phyloP scores from a whole-genome alignment of 805 yeast genomes.

The Wickerhamiella kurtzmanii region DNA sequence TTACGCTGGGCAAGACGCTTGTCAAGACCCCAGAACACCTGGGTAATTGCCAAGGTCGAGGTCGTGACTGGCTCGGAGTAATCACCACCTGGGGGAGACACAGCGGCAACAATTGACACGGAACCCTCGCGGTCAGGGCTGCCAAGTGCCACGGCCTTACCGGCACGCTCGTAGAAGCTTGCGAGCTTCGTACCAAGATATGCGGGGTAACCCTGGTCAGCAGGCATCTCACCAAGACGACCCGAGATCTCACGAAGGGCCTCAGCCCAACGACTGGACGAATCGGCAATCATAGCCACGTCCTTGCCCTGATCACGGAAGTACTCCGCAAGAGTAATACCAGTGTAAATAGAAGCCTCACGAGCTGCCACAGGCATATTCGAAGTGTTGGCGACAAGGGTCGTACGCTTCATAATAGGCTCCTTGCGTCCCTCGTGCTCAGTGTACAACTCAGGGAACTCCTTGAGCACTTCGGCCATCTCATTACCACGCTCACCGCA shows the following conservation, averaged over 20 bases:
- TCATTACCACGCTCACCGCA: constrained; percentile 96
- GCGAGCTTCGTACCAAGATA: constrained; percentile 97
- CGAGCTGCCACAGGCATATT: constrained; percentile 99
- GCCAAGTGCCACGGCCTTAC: constrained; percentile 89
- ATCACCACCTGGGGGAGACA: constrained; percentile 99
- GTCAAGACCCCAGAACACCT: constrained; percentile 99
- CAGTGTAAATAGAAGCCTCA: constrained; percentile 98
- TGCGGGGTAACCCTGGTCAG: constrained; percentile 99
- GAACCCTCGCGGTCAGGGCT: constrained; percentile 95
- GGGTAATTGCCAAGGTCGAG: constrained; percentile 97
- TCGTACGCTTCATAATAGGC: constrained; percentile 98
- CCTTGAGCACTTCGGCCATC: constrained; percentile 99
- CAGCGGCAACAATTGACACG: constrained; percentile 99
- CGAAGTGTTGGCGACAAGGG: constrained; percentile 95
- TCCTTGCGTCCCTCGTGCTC: constrained; percentile 87
- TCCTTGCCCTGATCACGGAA: constrained; percentile 99
- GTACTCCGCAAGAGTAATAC: constrained; percentile 96
- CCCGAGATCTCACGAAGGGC: constrained; percentile 99
- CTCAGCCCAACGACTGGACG: constrained; percentile 99
- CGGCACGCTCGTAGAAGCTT: constrained; percentile 98
- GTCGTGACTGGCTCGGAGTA: constrained; percentile 99
- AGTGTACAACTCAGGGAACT: constrained; percentile 93
- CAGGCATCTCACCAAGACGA: constrained; percentile 99
- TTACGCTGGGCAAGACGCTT: constrained; percentile 98
- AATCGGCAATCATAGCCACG: constrained; percentile 99